These are phyloP conservation scores for Aurinia saxatilis DNA, from an alignment of 345 rosid genomes.

Conservation along the genomic window DNA sequence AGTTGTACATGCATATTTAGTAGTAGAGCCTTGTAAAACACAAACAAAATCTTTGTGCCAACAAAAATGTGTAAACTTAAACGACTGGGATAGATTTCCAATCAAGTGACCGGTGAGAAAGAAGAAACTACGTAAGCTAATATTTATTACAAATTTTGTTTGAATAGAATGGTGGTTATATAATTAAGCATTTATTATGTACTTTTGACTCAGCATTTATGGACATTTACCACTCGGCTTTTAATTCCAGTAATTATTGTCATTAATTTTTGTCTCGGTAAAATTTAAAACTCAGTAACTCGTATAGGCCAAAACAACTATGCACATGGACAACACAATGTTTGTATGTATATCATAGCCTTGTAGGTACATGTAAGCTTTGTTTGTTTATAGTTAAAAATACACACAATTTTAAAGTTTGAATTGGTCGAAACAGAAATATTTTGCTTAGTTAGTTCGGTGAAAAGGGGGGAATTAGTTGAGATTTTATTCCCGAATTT, in stretches of 20 bases:
- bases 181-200: conserved; percentile 20
- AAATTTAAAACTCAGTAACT: not conserved
- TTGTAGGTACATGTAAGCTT: too few relatives aligned
- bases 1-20: too few relatives aligned
- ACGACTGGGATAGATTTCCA: conserved; percentile 9
- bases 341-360: not conserved
- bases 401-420: not conserved
- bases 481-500: not conserved
- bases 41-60: too few relatives aligned
- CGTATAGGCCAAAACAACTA: not conserved
- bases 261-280: not conserved
- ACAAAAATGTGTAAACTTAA: too few relatives aligned
- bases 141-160: conserved; percentile 6
- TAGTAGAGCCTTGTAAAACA: too few relatives aligned
- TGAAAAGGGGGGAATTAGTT: not conserved
- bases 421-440: not conserved
- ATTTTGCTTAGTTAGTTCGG: not conserved
- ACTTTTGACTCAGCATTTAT: conserved; percentile 24
- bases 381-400: too few relatives aligned
- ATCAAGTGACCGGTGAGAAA: conserved; percentile 21
- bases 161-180: conserved; percentile 12
- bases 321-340: not conserved
- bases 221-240: conserved; percentile 18
- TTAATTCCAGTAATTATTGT: not conserved
- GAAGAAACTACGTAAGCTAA: conserved; percentile 20